These are phyloP conservation scores for Naumovozyma castellii DNA, from an alignment of 805 yeast genomes.

Conservation along the genomic window DNA sequence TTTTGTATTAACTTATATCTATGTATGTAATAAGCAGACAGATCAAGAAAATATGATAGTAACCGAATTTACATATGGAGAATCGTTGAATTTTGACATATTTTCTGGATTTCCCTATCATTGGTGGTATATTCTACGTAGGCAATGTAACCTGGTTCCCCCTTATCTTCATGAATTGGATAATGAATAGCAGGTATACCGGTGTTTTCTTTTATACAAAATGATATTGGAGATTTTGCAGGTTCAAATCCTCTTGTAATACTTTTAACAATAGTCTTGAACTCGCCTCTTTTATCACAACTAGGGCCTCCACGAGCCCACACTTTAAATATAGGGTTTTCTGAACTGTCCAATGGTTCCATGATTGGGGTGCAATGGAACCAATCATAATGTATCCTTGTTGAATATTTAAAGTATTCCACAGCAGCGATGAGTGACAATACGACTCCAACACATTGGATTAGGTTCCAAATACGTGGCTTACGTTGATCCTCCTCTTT, in stretches of 20 bases:
- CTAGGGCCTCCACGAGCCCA: constrained; percentile 36
- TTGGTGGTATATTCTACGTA: constrained; percentile 27
- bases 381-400: constrained; percentile 36
- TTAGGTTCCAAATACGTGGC: constrained; percentile 12
- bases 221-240: constrained; percentile 27
- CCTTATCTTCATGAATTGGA: constrained; percentile 28
- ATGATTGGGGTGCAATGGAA: constrained; percentile 35
- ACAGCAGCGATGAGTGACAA: constrained; percentile 32
- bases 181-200: constrained; percentile 24
- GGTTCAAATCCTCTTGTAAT: constrained; percentile 34
- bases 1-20: too few relatives aligned
- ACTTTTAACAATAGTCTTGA: constrained; percentile 33
- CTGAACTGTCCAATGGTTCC: constrained; percentile 15
- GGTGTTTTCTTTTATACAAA: constrained; percentile 32
- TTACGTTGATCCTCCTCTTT: not conserved
- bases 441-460: constrained; percentile 25
- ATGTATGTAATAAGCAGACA: too few relatives aligned
- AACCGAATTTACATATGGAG: constrained; percentile 16
- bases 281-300: constrained; percentile 38
- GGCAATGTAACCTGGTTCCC: constrained; percentile 30
- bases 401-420: constrained; percentile 36
- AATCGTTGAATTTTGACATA: constrained; percentile 22
- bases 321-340: constrained; percentile 24
- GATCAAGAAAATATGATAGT: too few relatives aligned
- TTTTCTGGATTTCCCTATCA: constrained; percentile 11